Percentiles rank a stretch among this genome's conserved stretches.
These are phyloP conservation scores for Triticum dicoccoides DNA, from an alignment of 176 grass and related monocot genomes.

Conservation along the genomic window DNA sequence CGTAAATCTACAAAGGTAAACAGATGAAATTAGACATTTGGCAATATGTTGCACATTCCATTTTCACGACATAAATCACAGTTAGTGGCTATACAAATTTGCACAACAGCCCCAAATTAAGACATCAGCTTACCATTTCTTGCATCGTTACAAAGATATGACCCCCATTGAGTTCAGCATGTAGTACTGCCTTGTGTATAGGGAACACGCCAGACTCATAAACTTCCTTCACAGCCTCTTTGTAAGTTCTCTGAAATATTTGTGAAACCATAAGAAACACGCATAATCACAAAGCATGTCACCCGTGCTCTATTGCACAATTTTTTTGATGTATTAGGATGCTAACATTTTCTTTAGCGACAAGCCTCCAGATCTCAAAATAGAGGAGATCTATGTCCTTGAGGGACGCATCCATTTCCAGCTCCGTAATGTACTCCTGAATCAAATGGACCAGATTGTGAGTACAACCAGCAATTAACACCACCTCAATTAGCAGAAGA, in stretches of 20 bases:
- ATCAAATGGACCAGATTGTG: not conserved
- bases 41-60: too few species aligned
- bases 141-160: too few species aligned
- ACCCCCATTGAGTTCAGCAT: not conserved
- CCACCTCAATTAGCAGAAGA: slow-evolving; percentile 2
- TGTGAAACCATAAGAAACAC: not conserved
- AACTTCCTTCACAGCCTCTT: not conserved
- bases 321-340: not conserved
- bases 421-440: not conserved
- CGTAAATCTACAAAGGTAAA: too few species aligned
- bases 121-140: too few species aligned
- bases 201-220: not conserved
- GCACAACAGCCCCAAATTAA: too few species aligned
- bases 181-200: not conserved
- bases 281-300: not conserved
- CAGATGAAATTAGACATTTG: too few species aligned
- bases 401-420: not conserved
- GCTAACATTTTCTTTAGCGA: not conserved
- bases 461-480: not conserved
- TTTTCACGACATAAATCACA: too few species aligned
- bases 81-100: too few species aligned
- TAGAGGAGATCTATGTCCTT: not conserved
- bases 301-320: not conserved
- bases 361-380: slow-evolving; percentile 21
- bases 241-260: not conserved